These are phyloP conservation scores for Euptelea pleiosperma DNA, from an alignment of 164 flowering plant species.

Conservation along the genomic window DNA sequence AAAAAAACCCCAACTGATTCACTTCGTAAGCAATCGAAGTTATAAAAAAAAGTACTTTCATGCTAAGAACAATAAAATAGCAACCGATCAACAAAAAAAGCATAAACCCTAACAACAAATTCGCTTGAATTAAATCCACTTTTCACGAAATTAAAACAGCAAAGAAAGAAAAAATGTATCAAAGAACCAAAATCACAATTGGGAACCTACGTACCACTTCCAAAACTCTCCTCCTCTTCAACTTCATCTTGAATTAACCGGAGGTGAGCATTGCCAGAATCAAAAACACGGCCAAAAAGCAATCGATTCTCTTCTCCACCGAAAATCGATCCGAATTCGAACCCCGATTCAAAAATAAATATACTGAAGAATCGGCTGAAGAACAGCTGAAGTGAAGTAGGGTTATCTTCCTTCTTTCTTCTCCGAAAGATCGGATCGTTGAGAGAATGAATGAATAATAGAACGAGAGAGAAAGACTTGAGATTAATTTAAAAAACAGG, in stretches of 20 bases:
- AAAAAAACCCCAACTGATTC: no score
- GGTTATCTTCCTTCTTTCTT: not conserved
- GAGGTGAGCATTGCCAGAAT: constrained; percentile 33
- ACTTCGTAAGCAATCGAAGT: no score
- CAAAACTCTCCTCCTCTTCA: constrained; percentile 47
- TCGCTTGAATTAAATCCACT: not conserved
- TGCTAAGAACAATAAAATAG: not conserved
- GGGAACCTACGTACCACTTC: constrained; percentile 51
- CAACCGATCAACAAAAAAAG: not conserved
- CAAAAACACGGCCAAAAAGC: not conserved
- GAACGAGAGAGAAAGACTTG: no score
- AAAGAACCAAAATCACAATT: not conserved
- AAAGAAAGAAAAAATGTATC: not conserved
- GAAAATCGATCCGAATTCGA: constrained; percentile 19
- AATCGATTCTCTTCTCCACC: constrained; percentile 25
- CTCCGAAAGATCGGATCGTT: not conserved
- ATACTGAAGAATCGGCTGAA: not conserved
- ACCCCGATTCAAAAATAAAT: not conserved
- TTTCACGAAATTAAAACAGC: not conserved
- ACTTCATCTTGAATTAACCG: constrained; percentile 47
- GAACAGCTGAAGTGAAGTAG: not conserved
- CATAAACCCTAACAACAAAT: not conserved
- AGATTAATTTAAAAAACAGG: not conserved
- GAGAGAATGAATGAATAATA: not conserved
- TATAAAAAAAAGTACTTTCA: no score